Conservation (phyloP, 2,329 filamentous ascomycete species). For the Phialophora macrospora region DNA sequence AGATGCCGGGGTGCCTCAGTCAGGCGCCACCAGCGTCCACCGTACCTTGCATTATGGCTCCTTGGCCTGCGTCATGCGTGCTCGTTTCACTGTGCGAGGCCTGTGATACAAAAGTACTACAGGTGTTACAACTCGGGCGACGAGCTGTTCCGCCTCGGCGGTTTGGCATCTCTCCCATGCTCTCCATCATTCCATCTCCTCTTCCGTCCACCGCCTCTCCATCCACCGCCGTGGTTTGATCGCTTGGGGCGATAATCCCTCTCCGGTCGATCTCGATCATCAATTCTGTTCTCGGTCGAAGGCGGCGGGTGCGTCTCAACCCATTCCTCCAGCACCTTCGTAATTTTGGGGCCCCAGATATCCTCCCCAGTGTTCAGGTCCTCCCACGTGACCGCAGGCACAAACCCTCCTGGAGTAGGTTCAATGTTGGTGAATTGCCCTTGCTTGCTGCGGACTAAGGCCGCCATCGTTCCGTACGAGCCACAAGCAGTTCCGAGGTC, state of each 20-base stretch:
- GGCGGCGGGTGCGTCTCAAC: slow-evolving; percentile 48
- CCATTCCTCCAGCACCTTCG: slow-evolving; percentile 61
- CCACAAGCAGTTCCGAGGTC: slow-evolving; percentile 83
- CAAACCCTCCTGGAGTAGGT: slow-evolving; percentile 53
- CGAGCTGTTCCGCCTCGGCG: slow-evolving; percentile 33
- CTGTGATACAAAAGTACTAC: background rate
- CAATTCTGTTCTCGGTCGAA: slow-evolving; percentile 12
- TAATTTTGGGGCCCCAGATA: slow-evolving; percentile 79
- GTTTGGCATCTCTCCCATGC: background rate
- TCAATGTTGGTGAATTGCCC: slow-evolving; percentile 64
- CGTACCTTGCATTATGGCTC: slow-evolving; percentile 9
- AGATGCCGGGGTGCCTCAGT: background rate
- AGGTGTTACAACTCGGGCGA: slow-evolving; percentile 21
- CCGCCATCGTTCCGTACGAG: slow-evolving; percentile 84
- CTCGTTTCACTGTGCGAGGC: background rate
- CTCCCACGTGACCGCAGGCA: slow-evolving; percentile 71
- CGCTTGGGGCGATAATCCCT: slow-evolving; percentile 13
- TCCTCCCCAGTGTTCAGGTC: slow-evolving; percentile 77
- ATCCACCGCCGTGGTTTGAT: slow-evolving; percentile 2
- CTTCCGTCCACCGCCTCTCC: slow-evolving; percentile 17
- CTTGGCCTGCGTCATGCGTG: background rate
- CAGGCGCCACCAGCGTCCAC: background rate
- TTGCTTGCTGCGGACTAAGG: slow-evolving; percentile 79
- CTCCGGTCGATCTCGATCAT: slow-evolving; percentile 26
- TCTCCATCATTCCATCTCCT: slow-evolving; percentile 25